Conservation (phyloP, 2,329 filamentous ascomycete species). For the Neurospora crassa region DNA sequence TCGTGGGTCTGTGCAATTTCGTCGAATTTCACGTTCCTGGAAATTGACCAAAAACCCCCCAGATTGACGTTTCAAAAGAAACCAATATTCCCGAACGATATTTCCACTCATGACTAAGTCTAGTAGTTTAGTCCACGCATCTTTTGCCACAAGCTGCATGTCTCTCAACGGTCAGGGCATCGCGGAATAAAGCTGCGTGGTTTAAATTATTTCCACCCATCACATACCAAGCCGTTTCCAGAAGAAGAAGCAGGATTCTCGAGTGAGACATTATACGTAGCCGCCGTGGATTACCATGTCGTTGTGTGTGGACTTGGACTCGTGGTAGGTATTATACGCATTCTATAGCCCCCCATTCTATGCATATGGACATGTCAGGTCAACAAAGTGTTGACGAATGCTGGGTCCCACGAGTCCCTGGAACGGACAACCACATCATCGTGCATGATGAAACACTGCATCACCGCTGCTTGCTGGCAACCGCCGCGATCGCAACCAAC, state of each 20-base stretch:
- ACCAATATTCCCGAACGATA: no score
- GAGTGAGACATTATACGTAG: background rate
- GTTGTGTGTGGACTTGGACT: background rate
- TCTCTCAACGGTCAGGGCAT: background rate
- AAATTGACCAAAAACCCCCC: background rate
- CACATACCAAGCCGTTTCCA: background rate
- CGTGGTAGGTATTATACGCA: background rate
- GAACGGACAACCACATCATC: background rate
- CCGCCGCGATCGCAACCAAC: background rate
- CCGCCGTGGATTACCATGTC: background rate
- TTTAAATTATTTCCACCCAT: background rate
- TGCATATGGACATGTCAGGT: background rate
- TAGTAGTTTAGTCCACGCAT: background rate
- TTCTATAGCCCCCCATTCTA: background rate
- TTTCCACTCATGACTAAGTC: background rate
- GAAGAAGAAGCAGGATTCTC: background rate
- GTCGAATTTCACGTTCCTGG: background rate
- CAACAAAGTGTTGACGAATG: background rate
- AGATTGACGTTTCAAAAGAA: background rate
- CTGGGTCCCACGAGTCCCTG: background rate
- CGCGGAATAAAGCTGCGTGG: background rate
- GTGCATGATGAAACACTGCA: background rate
- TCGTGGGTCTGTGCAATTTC: background rate
- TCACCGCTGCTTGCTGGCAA: background rate
- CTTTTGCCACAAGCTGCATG: no score